Evolutionary conservation across 768 basidiomycete species (phyloP), one percentile per base, ranked within the genome.

Genomic region (Mycena chlorophos): DNA sequence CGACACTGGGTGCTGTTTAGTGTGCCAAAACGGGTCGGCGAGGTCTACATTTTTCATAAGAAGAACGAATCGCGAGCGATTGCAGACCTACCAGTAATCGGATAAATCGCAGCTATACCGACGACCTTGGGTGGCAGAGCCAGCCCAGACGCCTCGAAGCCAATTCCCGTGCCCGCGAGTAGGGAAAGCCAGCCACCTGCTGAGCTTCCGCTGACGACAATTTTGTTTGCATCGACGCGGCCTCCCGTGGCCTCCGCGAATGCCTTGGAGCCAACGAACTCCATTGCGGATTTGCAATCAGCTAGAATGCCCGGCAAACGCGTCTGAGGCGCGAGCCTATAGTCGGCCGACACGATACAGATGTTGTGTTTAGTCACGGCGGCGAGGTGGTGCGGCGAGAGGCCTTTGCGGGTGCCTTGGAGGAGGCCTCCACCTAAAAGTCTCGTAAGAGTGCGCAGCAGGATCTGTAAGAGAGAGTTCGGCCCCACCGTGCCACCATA

Each of bases 101-200:
- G 71, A 52, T 73, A 74, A 3, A 74, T 48, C 6, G 71, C 65
- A 6, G 63, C 64, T 23, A 74, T 65, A 2, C 71, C 73, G 16
- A 49, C 49, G 16, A 69, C 64, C 5, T 56, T 63, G 4, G 57
- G 52, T 2, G 71, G 71, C 22, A 46, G 47, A 23, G 60, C 59
- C 4, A 73, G 46, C 3, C 69, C 69, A 45, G 66, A 65, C 25
- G 64, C 68, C n/a, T 55, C 57, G 45, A 63, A 71, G 1, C 71
- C 73, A 10, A 74, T 72, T 2, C 71, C 71, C 5, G 66, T 68
- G 1, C 73, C 73, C 3, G 60, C 54, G 3, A 74, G 60, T 3
- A 74, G 65, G 5, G 69, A 58, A 3, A 74, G 62, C 71, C 71
- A 74, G 1, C 73, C 73, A 6, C 73, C 73, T 2, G 73, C 73